These are phyloP conservation scores for Bacterosira constricta DNA, from an alignment of 108 stramenopile genomes.

Conservation along the genomic window DNA sequence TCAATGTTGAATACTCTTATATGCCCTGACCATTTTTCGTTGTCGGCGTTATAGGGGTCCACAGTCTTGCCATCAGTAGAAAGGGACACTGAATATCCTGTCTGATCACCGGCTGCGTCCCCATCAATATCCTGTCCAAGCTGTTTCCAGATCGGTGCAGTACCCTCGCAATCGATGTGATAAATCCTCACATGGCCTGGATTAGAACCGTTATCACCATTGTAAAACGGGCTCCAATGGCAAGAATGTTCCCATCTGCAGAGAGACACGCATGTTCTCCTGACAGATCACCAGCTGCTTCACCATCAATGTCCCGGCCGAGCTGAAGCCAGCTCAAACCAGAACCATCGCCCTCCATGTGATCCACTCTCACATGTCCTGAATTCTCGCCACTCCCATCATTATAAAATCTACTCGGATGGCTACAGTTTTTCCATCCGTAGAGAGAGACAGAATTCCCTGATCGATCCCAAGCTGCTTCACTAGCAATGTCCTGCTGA, in stretches of 20 bases:
- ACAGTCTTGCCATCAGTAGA: constrained; percentile 23
- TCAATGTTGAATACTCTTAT: no score
- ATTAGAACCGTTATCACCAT: no score
- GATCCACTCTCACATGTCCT: constrained; percentile 17
- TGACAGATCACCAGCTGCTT: not conserved
- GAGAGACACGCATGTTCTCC: not conserved
- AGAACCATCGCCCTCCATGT: not conserved
- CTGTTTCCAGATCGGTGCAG: constrained; percentile 26
- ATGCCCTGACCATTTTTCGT: not conserved
- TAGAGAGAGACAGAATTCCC: constrained; percentile 8
- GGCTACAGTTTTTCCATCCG: constrained; percentile 3
- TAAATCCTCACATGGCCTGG: constrained; percentile 10
- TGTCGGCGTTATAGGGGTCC: not conserved
- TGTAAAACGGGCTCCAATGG: not conserved
- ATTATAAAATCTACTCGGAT: not conserved
- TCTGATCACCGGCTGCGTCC: not conserved
- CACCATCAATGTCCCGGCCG: not conserved
- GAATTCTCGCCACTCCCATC: not conserved
- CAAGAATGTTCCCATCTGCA: constrained; percentile 2
- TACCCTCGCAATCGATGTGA: not conserved
- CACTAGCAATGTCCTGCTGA: constrained; percentile 12
- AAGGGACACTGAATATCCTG: constrained; percentile 14
- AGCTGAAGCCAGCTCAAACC: not conserved
- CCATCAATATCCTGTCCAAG: constrained; percentile 21
- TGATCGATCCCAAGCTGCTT: not conserved